A percentile compares a stretch with the other conserved stretches of the same genome.
Evolutionary conservation across 2,329 filamentous ascomycete genomes (phyloP).

Genomic region (Fusarium drepaniforme): DNA sequence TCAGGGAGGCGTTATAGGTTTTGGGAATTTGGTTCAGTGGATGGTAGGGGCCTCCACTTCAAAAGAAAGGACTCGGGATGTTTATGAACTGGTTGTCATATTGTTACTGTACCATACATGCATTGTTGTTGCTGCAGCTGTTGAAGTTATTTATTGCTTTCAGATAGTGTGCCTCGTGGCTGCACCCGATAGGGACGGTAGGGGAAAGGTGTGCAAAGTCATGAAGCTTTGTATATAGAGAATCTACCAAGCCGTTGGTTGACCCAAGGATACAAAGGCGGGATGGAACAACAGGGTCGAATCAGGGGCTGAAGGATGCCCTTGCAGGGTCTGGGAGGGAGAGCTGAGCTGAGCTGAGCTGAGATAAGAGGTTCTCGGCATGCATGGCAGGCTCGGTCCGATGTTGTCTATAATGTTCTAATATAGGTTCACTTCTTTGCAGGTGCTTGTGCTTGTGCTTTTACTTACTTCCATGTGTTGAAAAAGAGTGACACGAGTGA

Average conservation of each 20-base stretch:
- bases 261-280: neutral
- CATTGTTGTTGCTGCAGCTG: slow-evolving; percentile 26
- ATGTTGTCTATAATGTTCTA: slow-evolving; percentile 3
- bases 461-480: too few relatives aligned
- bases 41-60: slow-evolving; percentile 46
- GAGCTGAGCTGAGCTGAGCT: neutral
- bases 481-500: neutral
- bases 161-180: slow-evolving; percentile 43
- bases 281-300: neutral
- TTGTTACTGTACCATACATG: slow-evolving; percentile 45
- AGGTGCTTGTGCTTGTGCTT: neutral
- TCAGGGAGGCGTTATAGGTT: slow-evolving; percentile 46
- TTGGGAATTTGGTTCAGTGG: slow-evolving; percentile 43
- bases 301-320: neutral
- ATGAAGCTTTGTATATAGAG: slow-evolving; percentile 37
- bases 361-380: neutral
- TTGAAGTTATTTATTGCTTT: slow-evolving; percentile 8
- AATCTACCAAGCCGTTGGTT: slow-evolving; percentile 22
- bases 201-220: slow-evolving; percentile 28
- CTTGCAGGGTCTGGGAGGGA: neutral
- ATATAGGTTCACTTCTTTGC: neutral
- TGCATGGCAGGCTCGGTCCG: neutral
- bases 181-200: slow-evolving; percentile 13
- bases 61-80: slow-evolving; percentile 48
- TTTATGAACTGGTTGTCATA: slow-evolving; percentile 38